A percentile compares a stretch with the other conserved stretches of the same genome.
Conservation (phyloP, 805 yeast genomes). For the Schwanniomyces vanrijiae region DNA sequence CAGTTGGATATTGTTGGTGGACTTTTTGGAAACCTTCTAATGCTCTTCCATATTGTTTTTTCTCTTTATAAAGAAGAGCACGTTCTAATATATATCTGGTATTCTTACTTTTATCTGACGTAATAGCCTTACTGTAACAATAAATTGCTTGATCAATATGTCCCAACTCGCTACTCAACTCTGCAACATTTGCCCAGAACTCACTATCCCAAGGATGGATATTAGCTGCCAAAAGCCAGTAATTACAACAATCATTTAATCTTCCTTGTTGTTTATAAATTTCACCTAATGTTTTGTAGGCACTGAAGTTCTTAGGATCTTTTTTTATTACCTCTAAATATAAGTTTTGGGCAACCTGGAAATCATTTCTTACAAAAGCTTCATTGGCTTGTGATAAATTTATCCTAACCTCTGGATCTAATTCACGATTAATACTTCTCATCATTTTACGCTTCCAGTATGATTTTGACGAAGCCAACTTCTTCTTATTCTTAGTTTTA, state of each 20-base stretch:
- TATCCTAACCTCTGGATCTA: slow-evolving; percentile 72
- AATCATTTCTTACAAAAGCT: slow-evolving; percentile 68
- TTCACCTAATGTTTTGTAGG: slow-evolving; percentile 87
- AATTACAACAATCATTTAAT: slow-evolving; percentile 69
- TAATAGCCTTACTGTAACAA: slow-evolving; percentile 54
- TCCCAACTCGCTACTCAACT: slow-evolving; percentile 60
- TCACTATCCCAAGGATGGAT: slow-evolving; percentile 71
- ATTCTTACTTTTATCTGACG: slow-evolving; percentile 15
- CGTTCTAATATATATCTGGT: slow-evolving; percentile 62
- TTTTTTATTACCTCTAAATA: slow-evolving; percentile 72
- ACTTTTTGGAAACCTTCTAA: slow-evolving; percentile 68
- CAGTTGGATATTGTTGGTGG: slow-evolving; percentile 53
- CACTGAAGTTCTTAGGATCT: slow-evolving; percentile 77
- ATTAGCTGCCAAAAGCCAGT: slow-evolving; percentile 83
- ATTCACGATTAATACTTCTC: slow-evolving; percentile 37
- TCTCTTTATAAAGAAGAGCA: slow-evolving; percentile 64
- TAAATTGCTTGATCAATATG: slow-evolving; percentile 75
- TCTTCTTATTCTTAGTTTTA: slow-evolving; percentile 43
- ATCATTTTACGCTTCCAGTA: slow-evolving; percentile 37
- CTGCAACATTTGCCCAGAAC: slow-evolving; percentile 79
- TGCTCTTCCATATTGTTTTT: slow-evolving; percentile 68
- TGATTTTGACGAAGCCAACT: slow-evolving; percentile 34
- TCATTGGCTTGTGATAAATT: slow-evolving; percentile 74
- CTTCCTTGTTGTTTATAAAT: slow-evolving; percentile 69
- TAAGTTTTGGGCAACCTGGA: slow-evolving; percentile 55